Evolutionary conservation across 257 asterid species (phyloP).

Genomic region (Cinchona pubescens): DNA sequence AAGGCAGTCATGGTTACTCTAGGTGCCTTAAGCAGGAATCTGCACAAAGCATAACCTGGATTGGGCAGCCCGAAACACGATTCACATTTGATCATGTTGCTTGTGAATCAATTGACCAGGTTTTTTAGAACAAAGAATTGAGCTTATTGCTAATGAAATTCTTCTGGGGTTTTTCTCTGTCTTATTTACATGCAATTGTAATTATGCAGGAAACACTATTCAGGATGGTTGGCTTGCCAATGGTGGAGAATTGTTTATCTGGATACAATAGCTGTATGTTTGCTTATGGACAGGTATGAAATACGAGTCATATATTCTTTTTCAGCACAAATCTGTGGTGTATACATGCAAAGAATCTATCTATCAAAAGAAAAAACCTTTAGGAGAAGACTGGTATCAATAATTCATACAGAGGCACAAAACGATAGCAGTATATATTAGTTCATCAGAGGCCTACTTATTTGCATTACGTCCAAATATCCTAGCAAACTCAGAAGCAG

Average conservation of each 20-base stretch:
- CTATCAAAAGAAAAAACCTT: not conserved
- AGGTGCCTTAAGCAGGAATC: slow-evolving; percentile 94
- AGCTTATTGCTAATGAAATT: slow-evolving; percentile 12
- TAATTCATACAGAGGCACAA: not conserved
- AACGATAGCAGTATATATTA: too few species aligned
- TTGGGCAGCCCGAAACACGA: slow-evolving; percentile 91
- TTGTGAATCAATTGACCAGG: slow-evolving; percentile 89
- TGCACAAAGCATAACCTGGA: slow-evolving; percentile 82
- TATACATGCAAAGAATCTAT: not conserved
- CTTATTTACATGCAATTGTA: not conserved
- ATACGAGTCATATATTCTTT: not conserved
- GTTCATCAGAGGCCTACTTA: too few species aligned
- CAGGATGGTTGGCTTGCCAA: slow-evolving; percentile 90
- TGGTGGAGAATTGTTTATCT: slow-evolving; percentile 96
- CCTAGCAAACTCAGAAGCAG: too few species aligned
- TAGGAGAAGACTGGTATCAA: not conserved
- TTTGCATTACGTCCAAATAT: too few species aligned
- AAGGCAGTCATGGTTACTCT: slow-evolving; percentile 49
- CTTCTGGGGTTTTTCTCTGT: slow-evolving; percentile 15
- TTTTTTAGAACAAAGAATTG: slow-evolving; percentile 6
- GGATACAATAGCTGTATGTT: slow-evolving; percentile 98
- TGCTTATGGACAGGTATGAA: slow-evolving; percentile 94
- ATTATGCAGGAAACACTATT: slow-evolving; percentile 84
- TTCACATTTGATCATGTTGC: slow-evolving; percentile 95
- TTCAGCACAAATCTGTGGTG: not conserved